Percentiles rank a stretch among this genome's conserved stretches.
Evolutionary conservation across 257 asterid species (phyloP).

Genomic region (Solanum arcanum): DNA sequence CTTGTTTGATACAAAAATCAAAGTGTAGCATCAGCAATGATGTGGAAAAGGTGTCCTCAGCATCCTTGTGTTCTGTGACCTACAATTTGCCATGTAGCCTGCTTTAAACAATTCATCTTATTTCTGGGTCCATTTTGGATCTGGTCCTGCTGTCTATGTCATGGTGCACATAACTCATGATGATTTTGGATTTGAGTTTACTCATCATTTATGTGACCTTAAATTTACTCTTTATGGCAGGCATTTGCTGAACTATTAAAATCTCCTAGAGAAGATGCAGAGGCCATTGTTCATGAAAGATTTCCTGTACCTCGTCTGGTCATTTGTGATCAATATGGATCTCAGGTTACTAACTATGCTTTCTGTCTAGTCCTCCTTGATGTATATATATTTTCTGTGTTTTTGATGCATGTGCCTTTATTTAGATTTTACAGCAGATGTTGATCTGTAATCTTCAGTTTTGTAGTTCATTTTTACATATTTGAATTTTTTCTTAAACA

Average conservation of each 20-base stretch:
- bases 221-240: constrained; percentile 26
- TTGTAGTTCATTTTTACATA: not conserved
- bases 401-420: not conserved
- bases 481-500: not conserved
- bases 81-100: not conserved
- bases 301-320: constrained; percentile 97
- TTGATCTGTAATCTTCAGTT: not conserved
- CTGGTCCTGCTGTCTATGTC: not conserved
- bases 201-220: not conserved
- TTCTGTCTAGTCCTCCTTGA: not conserved
- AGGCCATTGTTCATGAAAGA: constrained; percentile 56
- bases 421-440: not conserved
- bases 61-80: not conserved
- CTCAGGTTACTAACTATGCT: constrained; percentile 48
- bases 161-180: not conserved
- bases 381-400: not conserved
- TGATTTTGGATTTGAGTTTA: not conserved
- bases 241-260: constrained; percentile 75
- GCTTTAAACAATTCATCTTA: not conserved
- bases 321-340: constrained; percentile 90
- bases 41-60: not conserved
- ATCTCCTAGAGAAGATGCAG: constrained; percentile 79
- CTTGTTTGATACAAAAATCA: not conserved
- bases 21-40: not conserved
- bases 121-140: not conserved